phyloP scores from a whole-genome alignment of 192 early-diverging fungal species.

The Entomortierella chlamydospora region DNA sequence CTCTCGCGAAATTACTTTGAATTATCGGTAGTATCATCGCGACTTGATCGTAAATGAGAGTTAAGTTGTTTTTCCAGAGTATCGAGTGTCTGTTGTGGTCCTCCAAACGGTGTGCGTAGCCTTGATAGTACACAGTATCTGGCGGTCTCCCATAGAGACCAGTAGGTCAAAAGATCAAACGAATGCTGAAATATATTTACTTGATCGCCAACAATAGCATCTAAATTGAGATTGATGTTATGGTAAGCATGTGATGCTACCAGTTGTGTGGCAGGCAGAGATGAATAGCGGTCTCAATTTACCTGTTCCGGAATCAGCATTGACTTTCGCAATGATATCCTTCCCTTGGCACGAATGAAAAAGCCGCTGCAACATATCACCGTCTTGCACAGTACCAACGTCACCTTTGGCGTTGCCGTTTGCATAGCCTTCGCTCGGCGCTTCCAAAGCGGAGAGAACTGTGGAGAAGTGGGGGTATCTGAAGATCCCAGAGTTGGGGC shows the following conservation, averaged over 20 bases:
- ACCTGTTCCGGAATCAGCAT: constrained; percentile 38
- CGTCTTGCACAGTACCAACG: constrained; percentile 8
- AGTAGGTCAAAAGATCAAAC: constrained; percentile 66
- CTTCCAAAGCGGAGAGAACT: constrained; percentile 59
- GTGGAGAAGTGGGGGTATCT: constrained; percentile 73
- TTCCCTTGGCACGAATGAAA: constrained; percentile 70
- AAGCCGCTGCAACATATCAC: constrained; percentile 62
- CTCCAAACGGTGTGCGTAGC: constrained; percentile 80
- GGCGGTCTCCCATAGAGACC: constrained; percentile 81
- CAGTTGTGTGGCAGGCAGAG: no score
- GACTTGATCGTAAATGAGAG: constrained; percentile 25
- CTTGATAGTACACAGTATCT: constrained; percentile 79
- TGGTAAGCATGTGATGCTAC: background rate
- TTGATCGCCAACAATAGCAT: constrained; percentile 21
- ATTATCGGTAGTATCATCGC: background rate
- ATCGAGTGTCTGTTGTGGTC: constrained; percentile 73
- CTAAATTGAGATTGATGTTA: background rate
- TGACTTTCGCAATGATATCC: constrained; percentile 36
- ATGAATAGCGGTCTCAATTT: background rate
- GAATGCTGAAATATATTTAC: constrained; percentile 52
- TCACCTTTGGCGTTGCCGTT: constrained; percentile 1
- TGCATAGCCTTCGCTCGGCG: constrained; percentile 12
- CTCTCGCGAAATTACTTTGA: constrained; percentile 3
- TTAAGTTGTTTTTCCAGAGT: constrained; percentile 61
- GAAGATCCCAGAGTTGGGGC: constrained; percentile 71